Evolutionary conservation across 805 yeast genomes (phyloP), one percentile per base, ranked within the genome.

Genomic region (Starmerella bombi): DNA sequence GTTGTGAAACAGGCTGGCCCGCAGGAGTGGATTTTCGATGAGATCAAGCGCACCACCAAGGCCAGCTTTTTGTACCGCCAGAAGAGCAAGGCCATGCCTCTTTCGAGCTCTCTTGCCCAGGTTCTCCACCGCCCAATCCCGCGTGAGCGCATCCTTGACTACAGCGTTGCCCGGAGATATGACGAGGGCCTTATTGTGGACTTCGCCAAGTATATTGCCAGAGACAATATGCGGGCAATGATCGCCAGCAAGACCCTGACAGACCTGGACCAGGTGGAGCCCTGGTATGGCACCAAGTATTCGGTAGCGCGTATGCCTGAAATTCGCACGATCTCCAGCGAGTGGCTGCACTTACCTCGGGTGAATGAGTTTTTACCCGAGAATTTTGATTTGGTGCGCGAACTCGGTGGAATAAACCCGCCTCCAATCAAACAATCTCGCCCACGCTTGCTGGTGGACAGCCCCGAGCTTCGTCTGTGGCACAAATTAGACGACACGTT

Each of bases 221-320:
- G 77, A 0, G 64, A 69, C 18, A 84, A 82, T 49, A 71, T 80
- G 50, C 69, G 83, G 45, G 63, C 73, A 4, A 61, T 68, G 33
- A 56, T 86, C 20, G 63, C 74, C 12, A 65, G 72, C 23, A 76
- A 64, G 59, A 71, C 58, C 48, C 66, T 73, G 38, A 67, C 67
- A 5, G 69, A 69, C 3, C 60, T 71, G 35, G 63, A 67, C 40
- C 48, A 60, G 14, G 65, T 55, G 17, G 98, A 88, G 57, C 67
- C 74, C 53, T 88, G 95, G 94, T 88, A 91, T 56, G 94, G 93
- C 3, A 84, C 96, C 0, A 80, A 80, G 50, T 82, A 84, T 56
- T 60, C 70, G 2, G 57, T 69, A 32, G 65, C 61, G 9, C 61
- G 64, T 14, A 53, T 82, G 30, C 40, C 36, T 3, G 2, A n/a